Percentiles rank a stretch among this genome's conserved stretches.
phyloP scores from a whole-genome alignment of 2,329 filamentous ascomycete genomes.

The Botryotinia convoluta region DNA sequence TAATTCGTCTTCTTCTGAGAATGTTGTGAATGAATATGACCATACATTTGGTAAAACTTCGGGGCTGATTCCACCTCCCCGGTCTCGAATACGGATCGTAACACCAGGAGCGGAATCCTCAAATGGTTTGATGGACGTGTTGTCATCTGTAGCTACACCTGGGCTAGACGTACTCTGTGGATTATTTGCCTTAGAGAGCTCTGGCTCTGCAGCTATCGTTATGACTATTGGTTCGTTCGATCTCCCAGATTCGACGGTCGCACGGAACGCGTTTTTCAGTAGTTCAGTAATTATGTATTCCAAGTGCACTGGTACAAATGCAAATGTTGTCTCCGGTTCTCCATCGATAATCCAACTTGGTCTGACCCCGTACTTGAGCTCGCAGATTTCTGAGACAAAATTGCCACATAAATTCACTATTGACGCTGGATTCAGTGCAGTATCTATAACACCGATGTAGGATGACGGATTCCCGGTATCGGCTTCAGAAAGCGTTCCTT shows the following conservation, averaged over 20 bases:
- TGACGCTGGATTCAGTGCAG: slow-evolving; percentile 74
- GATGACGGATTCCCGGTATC: slow-evolving; percentile 42
- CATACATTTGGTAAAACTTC: slow-evolving; percentile 84
- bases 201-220: slow-evolving; percentile 73
- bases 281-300: slow-evolving; percentile 97
- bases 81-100: slow-evolving; percentile 91
- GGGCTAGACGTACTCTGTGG: neutral
- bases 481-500: slow-evolving; percentile 47
- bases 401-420: slow-evolving; percentile 82
- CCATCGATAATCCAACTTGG: slow-evolving; percentile 80
- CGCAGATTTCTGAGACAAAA: slow-evolving; percentile 94
- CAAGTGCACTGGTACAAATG: slow-evolving; percentile 91
- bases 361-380: slow-evolving; percentile 88
- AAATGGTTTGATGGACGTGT: slow-evolving; percentile 51
- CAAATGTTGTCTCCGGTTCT: slow-evolving; percentile 82
- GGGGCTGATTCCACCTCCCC: slow-evolving; percentile 88
- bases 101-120: slow-evolving; percentile 75
- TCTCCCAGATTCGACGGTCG: slow-evolving; percentile 81
- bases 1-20: slow-evolving; percentile 59
- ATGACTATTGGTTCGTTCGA: slow-evolving; percentile 82
- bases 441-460: slow-evolving; percentile 96
- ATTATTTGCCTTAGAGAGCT: slow-evolving; percentile 21
- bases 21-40: slow-evolving; percentile 97
- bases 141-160: slow-evolving; percentile 11
- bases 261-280: slow-evolving; percentile 93